Conservation (phyloP, 148 eudicot genomes). For the Fallopia convolvulus region DNA sequence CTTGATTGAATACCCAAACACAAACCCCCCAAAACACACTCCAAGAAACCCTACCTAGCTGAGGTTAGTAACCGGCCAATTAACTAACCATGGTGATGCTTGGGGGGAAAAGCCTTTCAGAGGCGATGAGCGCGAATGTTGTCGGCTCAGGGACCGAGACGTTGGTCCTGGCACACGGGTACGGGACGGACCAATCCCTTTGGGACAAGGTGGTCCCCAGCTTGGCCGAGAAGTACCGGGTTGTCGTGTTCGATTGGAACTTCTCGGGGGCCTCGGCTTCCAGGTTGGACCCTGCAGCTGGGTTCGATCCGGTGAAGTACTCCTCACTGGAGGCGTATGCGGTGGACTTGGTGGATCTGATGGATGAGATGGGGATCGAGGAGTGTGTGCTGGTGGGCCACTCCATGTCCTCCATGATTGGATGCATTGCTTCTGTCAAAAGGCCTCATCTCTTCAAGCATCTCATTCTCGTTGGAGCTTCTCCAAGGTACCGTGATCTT, state of each 20-base stretch:
- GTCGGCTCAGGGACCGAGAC: slow-evolving; percentile 51
- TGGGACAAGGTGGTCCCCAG: slow-evolving; percentile 65
- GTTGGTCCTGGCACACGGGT: slow-evolving; percentile 74
- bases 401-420: slow-evolving; percentile 84
- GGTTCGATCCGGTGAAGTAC: slow-evolving; percentile 42
- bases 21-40: background rate
- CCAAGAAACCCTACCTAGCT: background rate
- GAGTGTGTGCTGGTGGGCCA: slow-evolving; percentile 61
- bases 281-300: background rate
- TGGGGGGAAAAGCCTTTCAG: slow-evolving; percentile 28
- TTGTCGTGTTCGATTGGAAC: slow-evolving; percentile 70
- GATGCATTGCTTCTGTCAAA: slow-evolving; percentile 80
- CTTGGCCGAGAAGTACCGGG: slow-evolving; percentile 33
- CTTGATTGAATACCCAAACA: background rate
- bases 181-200: slow-evolving; percentile 64
- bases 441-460: slow-evolving; percentile 67
- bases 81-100: slow-evolving; percentile 36
- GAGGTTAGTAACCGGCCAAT: background rate
- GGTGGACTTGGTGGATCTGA: slow-evolving; percentile 52
- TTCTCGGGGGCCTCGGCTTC: slow-evolving; percentile 40
- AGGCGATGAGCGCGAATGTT: slow-evolving; percentile 55
- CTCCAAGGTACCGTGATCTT: slow-evolving; percentile 48
- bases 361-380: slow-evolving; percentile 64
- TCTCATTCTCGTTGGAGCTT: slow-evolving; percentile 64
- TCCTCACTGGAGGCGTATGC: slow-evolving; percentile 49